A percentile compares a stretch with the other conserved stretches of the same genome.
Conservation (phyloP, 371 early-diverging fungal genomes). For the Mortierella sp. region DNA sequence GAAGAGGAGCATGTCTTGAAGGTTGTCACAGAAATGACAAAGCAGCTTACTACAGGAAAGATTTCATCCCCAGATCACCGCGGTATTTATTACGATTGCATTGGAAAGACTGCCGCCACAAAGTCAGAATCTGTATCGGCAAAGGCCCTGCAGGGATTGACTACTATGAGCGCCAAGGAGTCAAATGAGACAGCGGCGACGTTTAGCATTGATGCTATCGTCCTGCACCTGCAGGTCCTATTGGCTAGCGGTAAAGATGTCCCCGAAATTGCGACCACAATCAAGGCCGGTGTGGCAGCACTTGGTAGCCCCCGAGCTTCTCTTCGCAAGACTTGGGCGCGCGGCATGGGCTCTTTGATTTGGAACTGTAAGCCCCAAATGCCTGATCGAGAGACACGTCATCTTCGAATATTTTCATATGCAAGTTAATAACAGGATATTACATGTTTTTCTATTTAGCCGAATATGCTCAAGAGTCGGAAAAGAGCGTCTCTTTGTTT, state of each 20-base stretch:
- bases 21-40: constrained; percentile 72
- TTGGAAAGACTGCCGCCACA: constrained; percentile 64
- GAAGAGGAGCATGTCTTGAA: constrained; percentile 65
- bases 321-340: constrained; percentile 71
- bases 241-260: constrained; percentile 66
- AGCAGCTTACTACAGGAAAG: constrained; percentile 69
- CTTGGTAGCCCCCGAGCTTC: constrained; percentile 69
- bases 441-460: constrained; percentile 12
- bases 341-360: constrained; percentile 62
- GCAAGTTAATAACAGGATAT: neutral
- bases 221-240: constrained; percentile 69
- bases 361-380: constrained; percentile 57
- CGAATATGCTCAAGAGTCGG: constrained; percentile 33
- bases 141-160: constrained; percentile 71
- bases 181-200: constrained; percentile 79
- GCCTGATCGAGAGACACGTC: neutral
- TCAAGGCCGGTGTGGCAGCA: constrained; percentile 68
- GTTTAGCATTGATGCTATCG: constrained; percentile 73
- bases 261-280: constrained; percentile 58
- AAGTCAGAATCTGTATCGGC: constrained; percentile 68
- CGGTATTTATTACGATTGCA: constrained; percentile 67
- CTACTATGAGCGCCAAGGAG: constrained; percentile 82
- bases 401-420: neutral
- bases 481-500: constrained; percentile 56
- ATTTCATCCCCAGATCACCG: constrained; percentile 77